Evolutionary conservation across 352 stramenopile species (phyloP), one percentile per base, ranked within the genome.

Genomic region (Phytophthora pisi): DNA sequence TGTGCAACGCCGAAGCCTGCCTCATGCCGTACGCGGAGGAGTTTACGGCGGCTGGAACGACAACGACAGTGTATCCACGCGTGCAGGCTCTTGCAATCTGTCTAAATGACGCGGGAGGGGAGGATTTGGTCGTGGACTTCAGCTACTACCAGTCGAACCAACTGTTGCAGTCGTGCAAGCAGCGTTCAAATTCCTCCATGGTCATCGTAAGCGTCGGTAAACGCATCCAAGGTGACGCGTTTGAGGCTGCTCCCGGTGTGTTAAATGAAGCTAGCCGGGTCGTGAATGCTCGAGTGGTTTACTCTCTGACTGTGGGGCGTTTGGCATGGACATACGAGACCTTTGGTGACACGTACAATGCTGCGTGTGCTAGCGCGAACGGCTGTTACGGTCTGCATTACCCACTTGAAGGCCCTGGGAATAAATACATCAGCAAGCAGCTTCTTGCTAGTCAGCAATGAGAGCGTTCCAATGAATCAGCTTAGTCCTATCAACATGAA

Each of bases 221-320:
- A 16, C 45, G 61, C 1, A 51, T 64, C n/a, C 46, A 58, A 59
- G 61, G 61, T 23, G 61, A 64, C 4, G 13, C 46, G n/a, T 59
- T 69, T 6, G 20, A 20, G 20, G 20, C 20, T 20, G 20, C 20
- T 20, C 1, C 20, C 0, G 20, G 20, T 20, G 20, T 20, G 20
- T 18, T 46, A 38, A 30, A 23, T 34, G 10, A 11, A 16, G 7
- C 54, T 18, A 64, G 16, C 30, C 7, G 10, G 8, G 30, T 57
- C 8, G 16, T 57, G 18, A 64, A 69, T 11, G 61, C 54, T 59
- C 34, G 42, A 1, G 49, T 67, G 20, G 43, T 71, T 18, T 67
- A 71, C 34, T 71, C 67, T 13, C 30, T 74, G 8, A 67, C 67
- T 9, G 50, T 71, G 4, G 67, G 67, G 4, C 54, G 65, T 18